Base-by-base conservation (phyloP, 305 asterid species). In the Fraxinus albicans region DNA sequence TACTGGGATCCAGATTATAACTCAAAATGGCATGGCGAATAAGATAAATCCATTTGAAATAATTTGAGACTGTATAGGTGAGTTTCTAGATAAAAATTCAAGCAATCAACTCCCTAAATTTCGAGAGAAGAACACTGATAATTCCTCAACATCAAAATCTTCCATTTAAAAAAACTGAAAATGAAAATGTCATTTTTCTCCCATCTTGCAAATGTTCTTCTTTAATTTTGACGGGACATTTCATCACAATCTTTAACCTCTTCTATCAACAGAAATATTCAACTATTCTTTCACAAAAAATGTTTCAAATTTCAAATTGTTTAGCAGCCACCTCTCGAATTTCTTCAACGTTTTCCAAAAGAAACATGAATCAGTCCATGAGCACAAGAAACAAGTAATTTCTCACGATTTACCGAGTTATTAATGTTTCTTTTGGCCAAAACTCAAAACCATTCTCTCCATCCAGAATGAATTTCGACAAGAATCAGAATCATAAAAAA, bases 201-300 rank as follows among this genome's bases (percentile, higher is more conserved):
- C 65, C 65, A 55, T 55, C 25, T 55, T 55, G 44, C 44, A 38
- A 38, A 38, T 38, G 44, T 38, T 38, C 25, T 17, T n/a, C 8
- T 55, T 55, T 55, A 55, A 55, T 53, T 17, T n/a, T 53, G 65
- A 55, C 4, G 3, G 6, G 65, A 55, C 3, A 6, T 55, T 53
- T n/a, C 65, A 55, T 55, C 65, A n/a, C 65, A 55, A 55, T 55
- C 65, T 55, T 70, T 55, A 33, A 40, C 82, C 53, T 72, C 76
- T 78, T 53, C 73, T 2, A 42, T 72, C 40, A 33, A 79, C 63
- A 7, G 25, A 17, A 50, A 67, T n/a, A 38, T 1, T 36, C 72
- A 25, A 72, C 47, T 36, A 53, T 19, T 72, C 44, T 31, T 4
- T 36, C 15, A 23, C 17, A 4, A 3, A 5, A 79, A 80, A 31